These are phyloP conservation scores for Saussurea involucrata DNA, from an alignment of 129 eudicot species.

Conservation along the genomic window DNA sequence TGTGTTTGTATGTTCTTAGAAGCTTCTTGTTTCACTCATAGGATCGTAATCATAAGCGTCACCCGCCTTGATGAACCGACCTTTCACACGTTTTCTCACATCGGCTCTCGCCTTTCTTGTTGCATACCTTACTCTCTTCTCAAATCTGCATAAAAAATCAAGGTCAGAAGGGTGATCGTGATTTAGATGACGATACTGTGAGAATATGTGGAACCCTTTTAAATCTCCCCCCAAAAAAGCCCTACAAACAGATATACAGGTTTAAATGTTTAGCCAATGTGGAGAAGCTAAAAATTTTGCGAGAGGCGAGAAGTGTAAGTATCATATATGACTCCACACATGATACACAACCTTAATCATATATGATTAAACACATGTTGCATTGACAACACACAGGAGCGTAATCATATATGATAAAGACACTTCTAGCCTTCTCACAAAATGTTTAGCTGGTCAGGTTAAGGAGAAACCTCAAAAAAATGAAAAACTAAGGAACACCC, in stretches of 20 bases:
- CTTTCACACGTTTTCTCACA: constrained; percentile 78
- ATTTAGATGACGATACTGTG: neutral
- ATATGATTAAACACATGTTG: no score
- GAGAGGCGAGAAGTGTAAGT: no score
- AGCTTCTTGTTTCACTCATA: constrained; percentile 54
- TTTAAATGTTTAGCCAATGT: neutral
- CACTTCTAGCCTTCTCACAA: no score
- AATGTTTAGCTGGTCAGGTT: no score
- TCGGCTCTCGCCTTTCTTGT: constrained; percentile 91
- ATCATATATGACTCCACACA: no score
- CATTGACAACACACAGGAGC: no score
- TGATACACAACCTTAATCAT: no score
- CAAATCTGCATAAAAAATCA: constrained; percentile 44
- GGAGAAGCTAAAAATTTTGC: no score
- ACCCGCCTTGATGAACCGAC: constrained; percentile 82
- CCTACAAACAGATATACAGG: neutral
- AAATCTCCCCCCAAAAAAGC: neutral
- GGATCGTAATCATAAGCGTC: constrained; percentile 86
- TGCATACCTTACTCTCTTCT: constrained; percentile 74
- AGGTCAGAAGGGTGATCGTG: neutral
- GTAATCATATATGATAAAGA: no score
- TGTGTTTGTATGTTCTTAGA: constrained; percentile 20
- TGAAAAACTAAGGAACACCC: no score
- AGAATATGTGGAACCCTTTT: neutral
- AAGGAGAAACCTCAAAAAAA: no score